Evolutionary conservation across 108 stramenopile genomes (phyloP), one percentile per base, ranked within the genome.

Genomic region (Nitzschia palea): DNA sequence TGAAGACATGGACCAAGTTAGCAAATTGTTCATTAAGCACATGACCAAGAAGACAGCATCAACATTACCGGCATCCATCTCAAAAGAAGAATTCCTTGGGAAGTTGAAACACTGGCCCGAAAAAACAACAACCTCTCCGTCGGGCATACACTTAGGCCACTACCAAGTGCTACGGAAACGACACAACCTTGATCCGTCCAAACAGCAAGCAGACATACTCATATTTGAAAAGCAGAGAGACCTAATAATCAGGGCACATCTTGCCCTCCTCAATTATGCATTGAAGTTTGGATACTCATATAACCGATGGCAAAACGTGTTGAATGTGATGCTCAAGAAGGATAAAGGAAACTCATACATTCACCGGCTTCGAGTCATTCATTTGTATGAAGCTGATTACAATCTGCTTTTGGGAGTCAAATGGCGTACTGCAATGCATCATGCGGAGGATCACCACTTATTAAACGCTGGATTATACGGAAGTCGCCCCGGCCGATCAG

Each of bases 331-430:
- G 28, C 10, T 22, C 50, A 6, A 6, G 6, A 51, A 17, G 6
- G 50, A 51, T 5, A 10, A 10, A 6, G 50, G 50, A 23, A 51
- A 22, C 22, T 22, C 6, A 10, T 15, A 51, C 5, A 23, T 51
- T 6, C 50, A 51, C n/a, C 29, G 55, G 8, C 55, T 56, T 31
- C 25, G 29, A 30, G 55, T 56, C 12, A 56, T 56, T 27, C 55
- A 56, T 23, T 17, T 56, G 5, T 56, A 56, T 32, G 55, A 56
- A 31, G 55, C 55, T 30, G 29, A 56, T 31, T 23, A 32, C 29
- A 32, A 32, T 17, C 9, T 32, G 9, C 26, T 32, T 14, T n/a
- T 56, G 8, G 29, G 30, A 30, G 31, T 31, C 9, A 14, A 22
- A 14, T 56, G 29, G 28, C 12, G 23, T 8, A 6, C 8, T 17